phyloP scores from a whole-genome alignment of 2,329 filamentous ascomycete species.

The Colletotrichum viniferum region DNA sequence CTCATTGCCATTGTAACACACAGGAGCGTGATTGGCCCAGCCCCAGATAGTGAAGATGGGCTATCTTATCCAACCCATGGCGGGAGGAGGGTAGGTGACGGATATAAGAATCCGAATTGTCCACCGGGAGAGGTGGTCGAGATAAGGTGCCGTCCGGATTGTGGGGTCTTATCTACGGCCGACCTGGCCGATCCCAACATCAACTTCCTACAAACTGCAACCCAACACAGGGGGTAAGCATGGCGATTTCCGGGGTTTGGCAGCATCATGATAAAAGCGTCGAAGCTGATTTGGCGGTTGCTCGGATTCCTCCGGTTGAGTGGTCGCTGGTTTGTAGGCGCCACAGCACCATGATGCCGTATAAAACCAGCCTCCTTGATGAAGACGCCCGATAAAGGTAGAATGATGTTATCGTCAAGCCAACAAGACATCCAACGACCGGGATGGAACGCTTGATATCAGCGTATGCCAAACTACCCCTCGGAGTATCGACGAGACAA shows the following conservation, averaged over 20 bases:
- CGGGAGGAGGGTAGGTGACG: background rate
- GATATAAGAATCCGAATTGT: background rate
- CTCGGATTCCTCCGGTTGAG: background rate
- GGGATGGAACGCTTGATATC: background rate
- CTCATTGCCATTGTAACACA: background rate
- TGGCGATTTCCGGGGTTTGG: background rate
- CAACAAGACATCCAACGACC: background rate
- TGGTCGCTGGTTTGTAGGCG: background rate
- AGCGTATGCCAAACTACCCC: too few species aligned
- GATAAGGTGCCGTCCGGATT: background rate
- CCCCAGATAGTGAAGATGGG: background rate
- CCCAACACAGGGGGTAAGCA: background rate
- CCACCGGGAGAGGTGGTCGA: background rate
- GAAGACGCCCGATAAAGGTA: background rate
- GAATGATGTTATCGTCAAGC: background rate
- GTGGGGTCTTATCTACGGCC: background rate
- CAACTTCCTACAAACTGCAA: background rate
- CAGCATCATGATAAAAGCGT: background rate
- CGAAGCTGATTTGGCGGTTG: background rate
- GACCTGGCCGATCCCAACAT: background rate
- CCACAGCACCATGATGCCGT: background rate
- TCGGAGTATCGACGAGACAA: background rate
- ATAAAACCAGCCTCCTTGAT: background rate
- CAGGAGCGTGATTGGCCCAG: background rate
- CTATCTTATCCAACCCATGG: background rate